Evolutionary conservation across 148 eudicot genomes (phyloP).

Genomic region (Spergularia bocconei): DNA sequence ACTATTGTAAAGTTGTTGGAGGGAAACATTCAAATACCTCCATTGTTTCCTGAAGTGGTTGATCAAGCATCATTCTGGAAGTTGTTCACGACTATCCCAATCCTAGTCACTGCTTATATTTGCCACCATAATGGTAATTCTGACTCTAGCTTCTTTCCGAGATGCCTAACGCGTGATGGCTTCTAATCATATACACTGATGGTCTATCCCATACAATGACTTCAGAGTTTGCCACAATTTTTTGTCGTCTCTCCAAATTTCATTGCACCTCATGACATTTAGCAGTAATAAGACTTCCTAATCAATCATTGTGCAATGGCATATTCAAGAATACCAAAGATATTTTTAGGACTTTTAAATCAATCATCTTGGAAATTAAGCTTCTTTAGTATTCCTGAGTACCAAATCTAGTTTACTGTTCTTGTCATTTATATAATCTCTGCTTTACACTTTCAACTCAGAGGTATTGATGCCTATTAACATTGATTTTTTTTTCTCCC

Average conservation of each 20-base stretch:
- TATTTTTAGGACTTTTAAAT: too few species aligned
- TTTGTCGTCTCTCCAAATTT: background rate
- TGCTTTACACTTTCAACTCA: background rate
- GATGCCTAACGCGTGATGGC: background rate
- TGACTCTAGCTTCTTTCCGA: background rate
- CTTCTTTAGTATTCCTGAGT: background rate
- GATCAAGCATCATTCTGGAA: constrained; percentile 83
- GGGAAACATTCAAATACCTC: constrained; percentile 65
- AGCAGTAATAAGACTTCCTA: background rate
- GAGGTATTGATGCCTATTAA: background rate
- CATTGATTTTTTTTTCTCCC: background rate
- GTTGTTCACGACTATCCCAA: constrained; percentile 74
- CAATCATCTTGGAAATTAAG: background rate
- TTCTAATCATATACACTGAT: constrained; percentile 2
- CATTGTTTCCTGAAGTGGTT: constrained; percentile 58
- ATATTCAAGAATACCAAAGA: too few species aligned
- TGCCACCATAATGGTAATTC: constrained; percentile 78
- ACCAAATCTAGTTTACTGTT: background rate
- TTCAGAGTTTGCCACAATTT: background rate
- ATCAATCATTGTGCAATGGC: background rate
- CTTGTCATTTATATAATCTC: background rate
- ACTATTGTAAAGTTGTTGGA: constrained; percentile 50
- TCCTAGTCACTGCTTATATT: constrained; percentile 81
- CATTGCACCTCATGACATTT: background rate
- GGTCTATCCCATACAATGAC: background rate